Conservation (phyloP, 2,329 filamentous ascomycete genomes). For the Metarhizium guizhouense region DNA sequence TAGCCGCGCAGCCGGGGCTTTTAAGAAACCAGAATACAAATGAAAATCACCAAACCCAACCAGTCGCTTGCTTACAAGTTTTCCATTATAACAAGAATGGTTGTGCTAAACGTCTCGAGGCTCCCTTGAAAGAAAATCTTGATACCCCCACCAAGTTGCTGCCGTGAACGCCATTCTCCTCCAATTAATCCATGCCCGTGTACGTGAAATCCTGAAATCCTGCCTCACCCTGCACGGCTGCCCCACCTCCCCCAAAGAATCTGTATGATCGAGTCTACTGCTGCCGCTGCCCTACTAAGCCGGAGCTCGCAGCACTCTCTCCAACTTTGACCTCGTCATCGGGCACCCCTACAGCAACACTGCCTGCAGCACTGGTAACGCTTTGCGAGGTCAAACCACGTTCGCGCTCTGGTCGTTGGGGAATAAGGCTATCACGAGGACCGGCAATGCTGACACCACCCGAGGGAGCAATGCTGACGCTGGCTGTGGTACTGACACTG, state of each 20-base stretch:
- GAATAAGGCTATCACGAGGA: constrained; percentile 28
- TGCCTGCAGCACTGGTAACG: constrained; percentile 33
- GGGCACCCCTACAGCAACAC: constrained; percentile 43
- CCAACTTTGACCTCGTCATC: constrained; percentile 53
- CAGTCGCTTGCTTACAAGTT: neutral
- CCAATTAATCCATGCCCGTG: neutral
- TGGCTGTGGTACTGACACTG: constrained; percentile 45
- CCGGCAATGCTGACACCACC: constrained; percentile 36
- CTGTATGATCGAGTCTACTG: neutral
- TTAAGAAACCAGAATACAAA: neutral
- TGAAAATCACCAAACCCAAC: neutral
- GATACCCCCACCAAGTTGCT: neutral
- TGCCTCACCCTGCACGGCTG: neutral
- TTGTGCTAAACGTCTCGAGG: neutral
- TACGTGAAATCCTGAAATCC: neutral
- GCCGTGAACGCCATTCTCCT: neutral
- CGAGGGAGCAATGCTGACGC: constrained; percentile 29
- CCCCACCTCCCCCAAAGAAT: neutral
- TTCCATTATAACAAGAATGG: neutral
- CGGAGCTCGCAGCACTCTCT: constrained; percentile 49
- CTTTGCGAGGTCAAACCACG: constrained; percentile 33
- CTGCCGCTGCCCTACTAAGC: constrained; percentile 11
- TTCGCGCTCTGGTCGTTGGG: constrained; percentile 28
- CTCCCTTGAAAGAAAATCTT: neutral
- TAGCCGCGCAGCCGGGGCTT: neutral